phyloP scores from a whole-genome alignment of 257 asterid species.

The Solanum tacnaense region DNA sequence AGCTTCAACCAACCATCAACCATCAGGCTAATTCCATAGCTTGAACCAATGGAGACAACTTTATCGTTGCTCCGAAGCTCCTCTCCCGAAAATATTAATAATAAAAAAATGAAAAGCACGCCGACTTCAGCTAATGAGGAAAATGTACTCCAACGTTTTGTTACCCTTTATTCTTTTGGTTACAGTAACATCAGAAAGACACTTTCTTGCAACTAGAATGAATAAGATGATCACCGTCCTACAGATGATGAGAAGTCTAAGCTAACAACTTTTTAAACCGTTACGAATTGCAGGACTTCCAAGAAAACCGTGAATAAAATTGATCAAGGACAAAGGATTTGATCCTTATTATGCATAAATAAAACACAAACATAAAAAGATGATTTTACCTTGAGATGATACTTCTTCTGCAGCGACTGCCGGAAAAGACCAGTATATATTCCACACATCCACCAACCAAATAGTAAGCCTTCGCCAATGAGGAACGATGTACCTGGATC shows the following conservation, averaged over 20 bases:
- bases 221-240: not conserved
- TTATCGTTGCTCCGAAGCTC: not conserved
- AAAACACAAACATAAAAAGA: not conserved
- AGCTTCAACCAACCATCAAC: not conserved
- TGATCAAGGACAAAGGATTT: not conserved
- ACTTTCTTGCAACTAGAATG: not conserved
- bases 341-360: not conserved
- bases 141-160: not conserved
- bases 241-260: not conserved
- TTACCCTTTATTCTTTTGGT: not conserved
- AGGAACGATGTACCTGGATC: conserved; percentile 87
- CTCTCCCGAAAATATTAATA: not conserved
- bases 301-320: not conserved
- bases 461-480: conserved; percentile 74
- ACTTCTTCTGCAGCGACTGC: conserved; percentile 85
- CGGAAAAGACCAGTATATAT: conserved; percentile 83
- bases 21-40: not conserved
- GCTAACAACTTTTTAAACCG: not conserved
- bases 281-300: not conserved
- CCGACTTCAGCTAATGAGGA: not conserved
- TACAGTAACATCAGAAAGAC: not conserved
- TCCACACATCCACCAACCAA: conserved; percentile 99
- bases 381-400: conserved; percentile 81
- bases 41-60: not conserved
- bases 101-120: not conserved